A percentile compares a stretch with the other conserved stretches of the same genome.
Evolutionary conservation across 2,329 filamentous ascomycete species (phyloP).

Genomic region (Aspergillus arachidicola): DNA sequence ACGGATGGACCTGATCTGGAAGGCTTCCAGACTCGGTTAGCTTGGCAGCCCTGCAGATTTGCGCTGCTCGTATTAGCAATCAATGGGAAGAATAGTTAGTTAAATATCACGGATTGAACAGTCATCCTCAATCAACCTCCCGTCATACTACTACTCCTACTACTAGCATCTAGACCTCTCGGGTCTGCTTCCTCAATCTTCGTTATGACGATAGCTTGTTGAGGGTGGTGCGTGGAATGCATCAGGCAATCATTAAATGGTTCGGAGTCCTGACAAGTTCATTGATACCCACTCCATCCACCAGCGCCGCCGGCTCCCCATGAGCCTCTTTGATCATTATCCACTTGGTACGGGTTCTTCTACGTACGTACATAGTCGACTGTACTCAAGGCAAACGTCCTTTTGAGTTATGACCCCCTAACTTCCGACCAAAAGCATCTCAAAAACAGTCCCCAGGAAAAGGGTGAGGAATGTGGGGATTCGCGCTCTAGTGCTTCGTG

Average conservation of each 20-base stretch:
- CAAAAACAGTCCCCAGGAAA: not conserved
- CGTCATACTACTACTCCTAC: not conserved
- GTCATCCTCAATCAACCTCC: not conserved
- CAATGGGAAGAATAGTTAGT: not conserved
- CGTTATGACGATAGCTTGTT: not conserved
- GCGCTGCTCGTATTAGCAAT: not conserved
- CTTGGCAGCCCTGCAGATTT: not conserved
- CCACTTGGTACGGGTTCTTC: not conserved
- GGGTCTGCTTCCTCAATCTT: not conserved
- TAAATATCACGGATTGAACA: not conserved
- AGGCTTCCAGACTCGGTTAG: conserved; percentile 1
- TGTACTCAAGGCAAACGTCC: not conserved
- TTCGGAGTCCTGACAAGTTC: not conserved
- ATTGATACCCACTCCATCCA: not conserved
- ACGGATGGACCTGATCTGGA: conserved; percentile 3
- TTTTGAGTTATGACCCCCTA: not conserved
- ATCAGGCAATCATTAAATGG: not conserved
- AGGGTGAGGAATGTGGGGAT: conserved; percentile 3
- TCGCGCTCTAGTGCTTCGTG: not conserved
- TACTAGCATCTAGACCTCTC: too few relatives aligned
- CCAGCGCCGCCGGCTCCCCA: not conserved
- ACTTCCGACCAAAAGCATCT: not conserved
- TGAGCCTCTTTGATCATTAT: not conserved
- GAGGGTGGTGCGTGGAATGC: not conserved
- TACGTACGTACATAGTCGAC: not conserved